These are phyloP conservation scores for Exsudoporus frostii DNA, from an alignment of 768 basidiomycete species.

Conservation along the genomic window DNA sequence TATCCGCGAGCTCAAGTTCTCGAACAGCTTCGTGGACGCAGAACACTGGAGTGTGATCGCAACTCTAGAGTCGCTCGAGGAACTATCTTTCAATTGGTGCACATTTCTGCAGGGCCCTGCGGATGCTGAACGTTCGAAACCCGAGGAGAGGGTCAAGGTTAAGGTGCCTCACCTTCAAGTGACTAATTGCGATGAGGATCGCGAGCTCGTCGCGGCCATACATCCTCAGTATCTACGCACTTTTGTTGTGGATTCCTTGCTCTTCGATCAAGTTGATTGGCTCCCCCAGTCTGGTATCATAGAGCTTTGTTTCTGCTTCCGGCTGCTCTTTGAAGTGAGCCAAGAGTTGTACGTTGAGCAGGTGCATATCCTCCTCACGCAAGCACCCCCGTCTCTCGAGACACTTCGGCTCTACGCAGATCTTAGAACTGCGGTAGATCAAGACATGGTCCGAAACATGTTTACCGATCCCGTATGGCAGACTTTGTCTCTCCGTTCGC, in stretches of 20 bases:
- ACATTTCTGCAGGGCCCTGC: not conserved
- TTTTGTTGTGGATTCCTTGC: not conserved
- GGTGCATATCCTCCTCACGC: not conserved
- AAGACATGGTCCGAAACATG: not conserved
- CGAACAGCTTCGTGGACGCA: constrained; percentile 1
- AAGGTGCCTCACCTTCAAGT: constrained; percentile 9
- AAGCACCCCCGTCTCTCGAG: not conserved
- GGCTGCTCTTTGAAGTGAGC: too few relatives aligned
- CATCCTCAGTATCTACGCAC: not conserved
- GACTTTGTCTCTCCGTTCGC: constrained; percentile 2
- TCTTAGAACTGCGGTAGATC: rapidly evolving
- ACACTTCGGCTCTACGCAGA: not conserved
- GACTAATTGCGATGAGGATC: rapidly evolving
- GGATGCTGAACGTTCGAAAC: not conserved
- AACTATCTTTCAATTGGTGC: constrained; percentile 11
- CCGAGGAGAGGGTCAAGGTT: not conserved
- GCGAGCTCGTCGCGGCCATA: not conserved
- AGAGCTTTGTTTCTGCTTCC: not conserved
- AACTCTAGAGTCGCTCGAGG: constrained; percentile 12
- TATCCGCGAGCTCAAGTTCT: constrained; percentile 14
- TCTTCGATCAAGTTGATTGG: not conserved
- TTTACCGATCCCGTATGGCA: constrained; percentile 1
- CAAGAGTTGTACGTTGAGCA: not conserved
- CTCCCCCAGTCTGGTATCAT: not conserved
- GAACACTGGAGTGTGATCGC: constrained; percentile 16